These are phyloP conservation scores for Lichina pygmaea DNA, from an alignment of 495 filamentous ascomycete species.

Conservation along the genomic window DNA sequence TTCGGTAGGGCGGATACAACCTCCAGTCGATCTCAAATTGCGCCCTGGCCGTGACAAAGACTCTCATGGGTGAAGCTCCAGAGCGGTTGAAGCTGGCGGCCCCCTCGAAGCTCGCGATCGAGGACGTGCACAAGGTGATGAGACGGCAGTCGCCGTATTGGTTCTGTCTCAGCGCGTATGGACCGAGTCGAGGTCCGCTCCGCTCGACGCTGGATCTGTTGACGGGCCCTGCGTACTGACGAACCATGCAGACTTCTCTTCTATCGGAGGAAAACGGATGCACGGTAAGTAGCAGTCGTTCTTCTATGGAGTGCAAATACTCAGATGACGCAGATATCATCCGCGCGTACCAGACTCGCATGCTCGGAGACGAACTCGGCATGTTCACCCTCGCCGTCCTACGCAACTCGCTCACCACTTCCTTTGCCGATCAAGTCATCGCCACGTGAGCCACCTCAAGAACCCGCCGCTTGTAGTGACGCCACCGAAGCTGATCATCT, in stretches of 20 bases:
- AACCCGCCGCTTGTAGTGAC: constrained; percentile 10
- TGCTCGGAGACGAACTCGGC: constrained; percentile 37
- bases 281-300: constrained; percentile 17
- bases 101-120: constrained; percentile 18
- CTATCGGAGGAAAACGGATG: constrained; percentile 17
- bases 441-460: constrained; percentile 31
- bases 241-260: no score
- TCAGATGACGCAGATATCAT: constrained; percentile 30
- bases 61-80: constrained; percentile 84
- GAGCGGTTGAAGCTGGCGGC: constrained; percentile 29
- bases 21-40: constrained; percentile 75
- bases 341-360: constrained; percentile 39
- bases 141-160: constrained; percentile 28
- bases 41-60: constrained; percentile 70
- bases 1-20: constrained; percentile 61
- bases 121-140: constrained; percentile 25
- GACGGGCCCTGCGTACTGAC: no score
- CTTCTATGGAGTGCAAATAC: not conserved
- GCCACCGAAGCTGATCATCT: constrained; percentile 1
- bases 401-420: constrained; percentile 37
- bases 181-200: not conserved
- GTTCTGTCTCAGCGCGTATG: constrained; percentile 6
- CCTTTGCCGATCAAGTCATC: constrained; percentile 72
- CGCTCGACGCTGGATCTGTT: no score
- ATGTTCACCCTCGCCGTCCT: constrained; percentile 56